Evolutionary conservation across 768 basidiomycete genomes (phyloP).

Genomic region (Pisolithus microcarpus): DNA sequence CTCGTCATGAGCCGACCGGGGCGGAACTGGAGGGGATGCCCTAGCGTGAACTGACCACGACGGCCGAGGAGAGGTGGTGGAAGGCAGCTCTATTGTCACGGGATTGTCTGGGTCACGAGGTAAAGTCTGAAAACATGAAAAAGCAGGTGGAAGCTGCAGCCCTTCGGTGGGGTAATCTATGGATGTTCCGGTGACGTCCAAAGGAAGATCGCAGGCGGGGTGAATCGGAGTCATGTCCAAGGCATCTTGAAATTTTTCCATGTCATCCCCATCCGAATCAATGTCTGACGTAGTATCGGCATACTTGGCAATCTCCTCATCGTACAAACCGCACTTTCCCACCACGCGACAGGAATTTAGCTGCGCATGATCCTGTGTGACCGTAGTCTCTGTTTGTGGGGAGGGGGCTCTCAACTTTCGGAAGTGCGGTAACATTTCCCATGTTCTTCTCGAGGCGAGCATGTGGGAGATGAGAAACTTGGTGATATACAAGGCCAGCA

Average conservation of each 20-base stretch:
- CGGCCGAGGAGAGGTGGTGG: slow-evolving; percentile 15
- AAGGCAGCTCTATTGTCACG: slow-evolving; percentile 10
- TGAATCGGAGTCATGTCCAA: slow-evolving; percentile 21
- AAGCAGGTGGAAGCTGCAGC: slow-evolving; percentile 5
- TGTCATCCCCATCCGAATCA: slow-evolving; percentile 20
- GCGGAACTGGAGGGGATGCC: slow-evolving; percentile 9
- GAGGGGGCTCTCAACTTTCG: slow-evolving; percentile 1
- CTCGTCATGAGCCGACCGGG: slow-evolving; percentile 3
- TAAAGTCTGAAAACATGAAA: not conserved
- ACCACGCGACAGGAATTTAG: not conserved
- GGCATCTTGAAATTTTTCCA: slow-evolving; percentile 25
- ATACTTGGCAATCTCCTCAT: slow-evolving; percentile 3
- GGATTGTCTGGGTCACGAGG: slow-evolving; percentile 4
- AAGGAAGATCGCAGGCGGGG: slow-evolving; percentile 13
- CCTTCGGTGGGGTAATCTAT: slow-evolving; percentile 7
- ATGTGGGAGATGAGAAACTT: slow-evolving; percentile 14
- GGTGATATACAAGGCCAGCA: slow-evolving; percentile 14
- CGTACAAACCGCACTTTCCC: not conserved
- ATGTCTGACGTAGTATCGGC: slow-evolving; percentile 12
- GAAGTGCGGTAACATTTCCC: slow-evolving; percentile 17
- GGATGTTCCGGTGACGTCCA: slow-evolving; percentile 6
- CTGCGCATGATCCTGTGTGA: not conserved
- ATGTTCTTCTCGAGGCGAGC: slow-evolving; percentile 17
- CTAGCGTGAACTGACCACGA: slow-evolving; percentile 26
- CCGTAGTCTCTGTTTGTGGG: not conserved